These are phyloP conservation scores for Euclidium syriacum DNA, from an alignment of 345 rosid species.

Conservation along the genomic window DNA sequence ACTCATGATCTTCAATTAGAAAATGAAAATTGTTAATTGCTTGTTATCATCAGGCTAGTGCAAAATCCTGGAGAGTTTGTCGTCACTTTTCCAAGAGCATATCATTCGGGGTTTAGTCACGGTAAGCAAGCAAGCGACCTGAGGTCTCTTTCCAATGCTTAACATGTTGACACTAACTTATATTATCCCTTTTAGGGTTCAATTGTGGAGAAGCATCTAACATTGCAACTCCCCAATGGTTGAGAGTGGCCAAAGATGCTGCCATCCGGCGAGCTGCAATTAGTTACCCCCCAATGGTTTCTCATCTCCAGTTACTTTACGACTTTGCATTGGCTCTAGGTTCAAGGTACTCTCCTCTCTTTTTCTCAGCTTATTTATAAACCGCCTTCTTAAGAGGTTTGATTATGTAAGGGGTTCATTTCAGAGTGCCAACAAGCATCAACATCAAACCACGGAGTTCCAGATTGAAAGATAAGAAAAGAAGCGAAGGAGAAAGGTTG, in stretches of 20 bases:
- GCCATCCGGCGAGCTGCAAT: slow-evolving; percentile 97
- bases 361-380: not conserved
- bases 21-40: not conserved
- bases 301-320: slow-evolving; percentile 97
- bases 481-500: slow-evolving; percentile 80
- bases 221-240: slow-evolving; percentile 97
- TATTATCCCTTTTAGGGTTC: slow-evolving; percentile 47
- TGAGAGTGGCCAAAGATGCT: slow-evolving; percentile 78
- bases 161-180: not conserved
- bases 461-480: slow-evolving; percentile 80
- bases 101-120: slow-evolving; percentile 98
- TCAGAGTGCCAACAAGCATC: slow-evolving; percentile 55
- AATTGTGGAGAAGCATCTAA: slow-evolving; percentile 97
- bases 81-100: slow-evolving; percentile 96
- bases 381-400: not conserved
- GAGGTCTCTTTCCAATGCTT: no score
- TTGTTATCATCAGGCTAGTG: slow-evolving; percentile 46
- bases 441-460: slow-evolving; percentile 81
- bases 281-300: slow-evolving; percentile 97
- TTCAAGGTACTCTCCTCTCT: slow-evolving; percentile 57
- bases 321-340: slow-evolving; percentile 77
- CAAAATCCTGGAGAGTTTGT: slow-evolving; percentile 83
- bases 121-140: slow-evolving; percentile 47
- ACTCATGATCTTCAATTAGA: not conserved
- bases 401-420: slow-evolving; percentile 16